phyloP scores from a whole-genome alignment of 768 basidiomycete species.

The Leccinum uliginosum region DNA sequence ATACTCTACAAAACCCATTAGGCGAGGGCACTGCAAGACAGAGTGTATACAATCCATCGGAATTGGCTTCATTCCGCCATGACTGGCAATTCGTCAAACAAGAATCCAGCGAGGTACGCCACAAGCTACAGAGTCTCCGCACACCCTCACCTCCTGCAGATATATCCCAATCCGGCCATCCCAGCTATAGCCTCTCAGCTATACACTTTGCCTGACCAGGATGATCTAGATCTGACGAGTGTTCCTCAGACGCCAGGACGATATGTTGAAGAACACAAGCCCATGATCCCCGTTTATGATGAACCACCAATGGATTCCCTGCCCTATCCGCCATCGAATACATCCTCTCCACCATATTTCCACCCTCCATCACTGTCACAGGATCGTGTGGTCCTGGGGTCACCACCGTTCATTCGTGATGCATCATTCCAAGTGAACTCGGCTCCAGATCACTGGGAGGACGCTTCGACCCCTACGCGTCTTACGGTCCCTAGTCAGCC shows the following conservation, averaged over 20 bases:
- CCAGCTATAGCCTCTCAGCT: conserved; percentile 8
- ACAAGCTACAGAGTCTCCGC: neutral
- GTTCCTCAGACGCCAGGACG: neutral
- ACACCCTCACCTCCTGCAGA: conserved; percentile 15
- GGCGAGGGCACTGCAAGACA: conserved; percentile 12
- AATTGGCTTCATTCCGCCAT: neutral
- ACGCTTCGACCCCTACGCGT: conserved; percentile 1
- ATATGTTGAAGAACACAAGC: conserved; percentile 14
- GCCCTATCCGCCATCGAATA: conserved; percentile 24
- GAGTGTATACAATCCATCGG: neutral
- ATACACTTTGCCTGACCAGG: conserved; percentile 16
- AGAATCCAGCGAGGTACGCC: conserved; percentile 24
- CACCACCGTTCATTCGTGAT: conserved; percentile 15
- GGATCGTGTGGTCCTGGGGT: conserved; percentile 9
- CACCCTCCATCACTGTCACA: conserved; percentile 7
- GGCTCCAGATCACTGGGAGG: conserved; percentile 24
- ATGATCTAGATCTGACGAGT: conserved; percentile 2
- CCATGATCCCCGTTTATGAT: conserved; percentile 2
- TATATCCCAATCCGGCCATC: conserved; percentile 12
- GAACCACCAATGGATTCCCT: conserved; percentile 32
- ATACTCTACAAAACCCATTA: conserved; percentile 26
- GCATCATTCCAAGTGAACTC: conserved; percentile 4
- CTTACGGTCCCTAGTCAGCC: conserved; percentile 13
- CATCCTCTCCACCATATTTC: conserved; percentile 22
- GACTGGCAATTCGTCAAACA: conserved; percentile 25